Percentiles rank a stretch among this genome's conserved stretches.
Conservation (phyloP, 257 asterid genomes). For the Jacaranda copaia region DNA sequence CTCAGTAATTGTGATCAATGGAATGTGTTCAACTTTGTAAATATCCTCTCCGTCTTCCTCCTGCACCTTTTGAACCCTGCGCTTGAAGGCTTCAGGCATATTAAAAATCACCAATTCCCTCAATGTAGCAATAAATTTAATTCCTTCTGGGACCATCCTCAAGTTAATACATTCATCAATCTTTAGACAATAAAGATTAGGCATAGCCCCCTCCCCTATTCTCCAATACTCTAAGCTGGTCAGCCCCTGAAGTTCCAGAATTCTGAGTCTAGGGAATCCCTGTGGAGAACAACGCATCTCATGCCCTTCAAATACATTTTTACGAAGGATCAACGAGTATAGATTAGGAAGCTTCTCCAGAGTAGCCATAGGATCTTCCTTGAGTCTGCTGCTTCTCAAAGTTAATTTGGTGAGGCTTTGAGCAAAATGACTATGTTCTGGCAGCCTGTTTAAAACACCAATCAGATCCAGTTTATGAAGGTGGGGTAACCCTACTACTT, state of each 20-base stretch:
- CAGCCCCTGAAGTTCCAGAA: conserved; percentile 44
- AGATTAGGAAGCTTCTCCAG: conserved; percentile 53
- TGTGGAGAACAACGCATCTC: conserved; percentile 43
- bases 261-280: conserved; percentile 52
- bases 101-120: conserved; percentile 52
- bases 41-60: conserved; percentile 46
- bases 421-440: conserved; percentile 43
- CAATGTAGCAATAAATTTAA: conserved; percentile 42
- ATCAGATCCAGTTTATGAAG: conserved; percentile 56
- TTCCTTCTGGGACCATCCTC: conserved; percentile 54
- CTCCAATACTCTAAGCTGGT: conserved; percentile 50
- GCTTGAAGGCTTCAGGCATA: conserved; percentile 55
- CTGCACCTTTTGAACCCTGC: conserved; percentile 47
- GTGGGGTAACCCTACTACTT: conserved; percentile 49
- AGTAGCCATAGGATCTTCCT: conserved; percentile 58
- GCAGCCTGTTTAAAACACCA: conserved; percentile 52
- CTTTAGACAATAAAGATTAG: conserved; percentile 45
- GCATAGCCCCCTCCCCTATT: conserved; percentile 58
- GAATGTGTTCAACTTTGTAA: conserved; percentile 47
- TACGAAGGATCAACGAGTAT: conserved; percentile 44
- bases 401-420: conserved; percentile 51
- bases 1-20: conserved; percentile 42
- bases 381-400: conserved; percentile 55
- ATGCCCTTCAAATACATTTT: conserved; percentile 45
- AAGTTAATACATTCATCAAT: conserved; percentile 51